A percentile compares a stretch with the other conserved stretches of the same genome.
These are phyloP conservation scores for Tuber microsphaerosporum DNA, from an alignment of 495 filamentous ascomycete genomes.

Conservation along the genomic window DNA sequence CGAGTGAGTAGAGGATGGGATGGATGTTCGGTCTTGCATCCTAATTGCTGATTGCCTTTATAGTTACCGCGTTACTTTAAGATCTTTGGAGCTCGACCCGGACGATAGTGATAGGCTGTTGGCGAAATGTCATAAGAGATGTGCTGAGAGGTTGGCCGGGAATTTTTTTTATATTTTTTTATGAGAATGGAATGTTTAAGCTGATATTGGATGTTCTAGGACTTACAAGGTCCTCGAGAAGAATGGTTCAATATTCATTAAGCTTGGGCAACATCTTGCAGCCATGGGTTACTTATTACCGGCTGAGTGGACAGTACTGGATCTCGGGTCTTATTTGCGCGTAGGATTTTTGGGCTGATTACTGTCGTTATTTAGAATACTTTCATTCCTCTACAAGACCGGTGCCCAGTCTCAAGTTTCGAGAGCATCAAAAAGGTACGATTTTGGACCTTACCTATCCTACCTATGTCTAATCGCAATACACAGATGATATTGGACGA, in stretches of 20 bases:
- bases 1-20: slow-evolving; percentile 56
- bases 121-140: slow-evolving; percentile 82
- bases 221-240: slow-evolving; percentile 81
- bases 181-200: slow-evolving; percentile 7
- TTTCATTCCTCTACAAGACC: slow-evolving; percentile 92
- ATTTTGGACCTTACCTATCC: neutral
- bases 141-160: slow-evolving; percentile 54
- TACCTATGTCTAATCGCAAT: slow-evolving; percentile 6
- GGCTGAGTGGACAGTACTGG: slow-evolving; percentile 67
- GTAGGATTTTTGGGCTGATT: neutral
- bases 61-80: slow-evolving; percentile 78
- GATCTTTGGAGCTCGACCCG: slow-evolving; percentile 50
- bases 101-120: slow-evolving; percentile 61
- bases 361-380: slow-evolving; percentile 50
- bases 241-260: slow-evolving; percentile 97
- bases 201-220: slow-evolving; percentile 42
- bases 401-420: slow-evolving; percentile 86
- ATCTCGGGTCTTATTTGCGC: neutral
- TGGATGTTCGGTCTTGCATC: neutral
- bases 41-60: slow-evolving; percentile 21
- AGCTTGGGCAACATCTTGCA: slow-evolving; percentile 87
- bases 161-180: slow-evolving; percentile 3
- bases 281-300: slow-evolving; percentile 96
- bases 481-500: slow-evolving; percentile 69
- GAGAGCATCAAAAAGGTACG: slow-evolving; percentile 62